A percentile compares a stretch with the other conserved stretches of the same genome.
These are phyloP conservation scores for Sporobolomyces phaffii DNA, from an alignment of 768 basidiomycete species.

Conservation along the genomic window DNA sequence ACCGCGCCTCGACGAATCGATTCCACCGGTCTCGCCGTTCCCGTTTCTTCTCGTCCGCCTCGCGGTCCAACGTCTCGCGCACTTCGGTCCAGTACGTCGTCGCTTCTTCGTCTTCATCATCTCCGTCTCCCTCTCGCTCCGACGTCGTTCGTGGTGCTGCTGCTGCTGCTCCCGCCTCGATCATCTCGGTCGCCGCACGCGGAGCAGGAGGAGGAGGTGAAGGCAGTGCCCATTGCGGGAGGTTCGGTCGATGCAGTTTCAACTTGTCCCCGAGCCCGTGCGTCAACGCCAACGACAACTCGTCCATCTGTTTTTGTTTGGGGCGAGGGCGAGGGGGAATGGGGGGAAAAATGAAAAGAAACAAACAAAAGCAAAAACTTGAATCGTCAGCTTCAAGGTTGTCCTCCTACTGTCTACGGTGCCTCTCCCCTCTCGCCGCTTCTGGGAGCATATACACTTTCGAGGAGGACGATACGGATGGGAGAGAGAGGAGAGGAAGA, in stretches of 20 bases:
- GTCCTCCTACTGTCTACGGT: no score
- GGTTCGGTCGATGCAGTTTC: constrained; percentile 5
- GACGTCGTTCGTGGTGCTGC: neutral
- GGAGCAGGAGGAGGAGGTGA: neutral
- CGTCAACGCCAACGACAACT: constrained; percentile 16
- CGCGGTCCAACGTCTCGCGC: constrained; percentile 31
- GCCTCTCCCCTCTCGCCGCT: no score
- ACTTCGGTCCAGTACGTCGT: constrained; percentile 28
- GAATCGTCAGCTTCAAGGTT: neutral
- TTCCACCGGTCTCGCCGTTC: constrained; percentile 18
- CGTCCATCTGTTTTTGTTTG: constrained; percentile 23
- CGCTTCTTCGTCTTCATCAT: constrained; percentile 22
- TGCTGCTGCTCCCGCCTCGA: neutral
- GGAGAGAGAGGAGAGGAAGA: no score
- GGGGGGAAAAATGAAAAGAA: neutral
- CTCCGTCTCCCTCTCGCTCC: constrained; percentile 3
- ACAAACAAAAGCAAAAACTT: neutral
- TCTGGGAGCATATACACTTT: no score
- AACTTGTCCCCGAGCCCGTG: constrained; percentile 13
- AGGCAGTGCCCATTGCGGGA: constrained; percentile 27
- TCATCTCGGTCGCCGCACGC: neutral
- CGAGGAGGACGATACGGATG: neutral
- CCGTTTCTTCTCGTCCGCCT: constrained; percentile 24
- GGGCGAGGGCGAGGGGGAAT: no score
- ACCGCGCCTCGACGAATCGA: neutral